A percentile compares a stretch with the other conserved stretches of the same genome.
phyloP scores from a whole-genome alignment of 2,329 filamentous ascomycete genomes.

The Sporothrix brunneoviolacea region DNA sequence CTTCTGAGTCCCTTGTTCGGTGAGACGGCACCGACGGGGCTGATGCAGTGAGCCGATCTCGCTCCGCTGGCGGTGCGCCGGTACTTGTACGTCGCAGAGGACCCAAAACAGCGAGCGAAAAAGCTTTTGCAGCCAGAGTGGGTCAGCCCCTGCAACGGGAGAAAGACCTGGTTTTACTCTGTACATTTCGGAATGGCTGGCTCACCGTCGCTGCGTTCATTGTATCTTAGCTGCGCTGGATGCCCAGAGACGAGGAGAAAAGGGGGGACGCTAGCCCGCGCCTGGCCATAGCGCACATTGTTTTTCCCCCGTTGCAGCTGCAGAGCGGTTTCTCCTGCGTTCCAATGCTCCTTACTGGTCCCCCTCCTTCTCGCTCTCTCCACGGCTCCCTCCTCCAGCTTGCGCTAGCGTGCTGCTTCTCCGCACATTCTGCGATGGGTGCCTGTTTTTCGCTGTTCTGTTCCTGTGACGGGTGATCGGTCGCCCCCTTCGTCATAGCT shows the following conservation, averaged over 20 bases:
- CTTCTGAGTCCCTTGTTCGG: no score
- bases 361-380: not conserved
- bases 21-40: no score
- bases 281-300: not conserved
- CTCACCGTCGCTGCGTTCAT: no score
- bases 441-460: not conserved
- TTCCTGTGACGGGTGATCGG: not conserved
- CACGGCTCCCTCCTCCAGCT: not conserved
- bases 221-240: no score
- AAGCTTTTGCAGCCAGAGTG: no score
- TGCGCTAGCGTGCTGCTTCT: conserved; percentile 15
- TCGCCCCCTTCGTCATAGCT: not conserved
- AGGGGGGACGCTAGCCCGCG: conserved; percentile 5
- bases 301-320: no score
- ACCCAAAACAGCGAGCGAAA: no score
- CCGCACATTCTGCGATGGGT: conserved; percentile 12
- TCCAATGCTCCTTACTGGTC: not conserved
- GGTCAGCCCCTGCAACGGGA: no score
- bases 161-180: conserved; percentile 6
- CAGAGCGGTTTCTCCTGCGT: not conserved
- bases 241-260: conserved; percentile 22
- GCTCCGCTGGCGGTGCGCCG: no score
- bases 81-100: no score
- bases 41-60: no score
- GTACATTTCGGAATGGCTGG: conserved; percentile 17